Percentiles rank a stretch among this genome's conserved stretches.
Conservation (phyloP, 2,329 filamentous ascomycete genomes). For the Balansia obtecta region DNA sequence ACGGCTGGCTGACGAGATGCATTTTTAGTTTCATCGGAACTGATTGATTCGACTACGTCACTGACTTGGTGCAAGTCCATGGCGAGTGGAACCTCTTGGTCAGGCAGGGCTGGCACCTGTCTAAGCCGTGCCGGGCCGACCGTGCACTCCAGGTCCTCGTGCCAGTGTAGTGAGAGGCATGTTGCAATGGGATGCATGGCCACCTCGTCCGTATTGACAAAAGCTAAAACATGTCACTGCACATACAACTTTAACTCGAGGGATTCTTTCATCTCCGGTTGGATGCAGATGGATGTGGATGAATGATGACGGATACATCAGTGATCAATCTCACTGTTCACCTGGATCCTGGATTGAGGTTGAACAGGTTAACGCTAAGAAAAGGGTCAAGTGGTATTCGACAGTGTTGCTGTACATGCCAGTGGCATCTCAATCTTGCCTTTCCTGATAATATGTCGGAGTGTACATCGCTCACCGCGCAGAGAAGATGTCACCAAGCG, state of each 20-base stretch:
- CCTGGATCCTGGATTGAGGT: no score
- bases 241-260: no score
- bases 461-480: neutral
- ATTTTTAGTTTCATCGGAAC: neutral
- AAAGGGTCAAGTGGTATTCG: no score
- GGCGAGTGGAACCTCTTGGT: neutral
- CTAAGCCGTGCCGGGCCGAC: neutral
- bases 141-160: neutral
- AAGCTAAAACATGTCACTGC: no score
- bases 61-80: neutral
- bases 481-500: neutral
- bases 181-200: no score
- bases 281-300: no score
- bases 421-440: neutral
- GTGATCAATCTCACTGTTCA: no score
- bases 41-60: slow-evolving; percentile 1
- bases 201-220: no score
- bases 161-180: no score
- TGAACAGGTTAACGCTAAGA: no score
- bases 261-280: no score
- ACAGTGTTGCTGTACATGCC: neutral
- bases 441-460: neutral
- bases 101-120: neutral
- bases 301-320: no score
- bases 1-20: neutral